phyloP scores from a whole-genome alignment of 345 rosid species.

The Eucalyptus viminalis region DNA sequence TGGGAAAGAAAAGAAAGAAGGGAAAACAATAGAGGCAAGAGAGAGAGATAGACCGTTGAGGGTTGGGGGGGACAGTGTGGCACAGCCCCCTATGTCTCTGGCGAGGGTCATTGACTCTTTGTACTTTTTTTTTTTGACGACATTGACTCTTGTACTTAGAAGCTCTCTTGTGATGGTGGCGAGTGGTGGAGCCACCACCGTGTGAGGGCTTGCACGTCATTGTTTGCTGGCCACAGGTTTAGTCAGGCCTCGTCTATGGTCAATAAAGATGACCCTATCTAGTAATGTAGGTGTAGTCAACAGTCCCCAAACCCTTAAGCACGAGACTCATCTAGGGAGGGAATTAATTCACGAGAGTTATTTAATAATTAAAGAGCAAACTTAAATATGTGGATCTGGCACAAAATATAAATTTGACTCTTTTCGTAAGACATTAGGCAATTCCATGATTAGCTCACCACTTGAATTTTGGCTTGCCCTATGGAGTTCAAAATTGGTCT shows the following conservation, averaged over 20 bases:
- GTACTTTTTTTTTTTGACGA: no score
- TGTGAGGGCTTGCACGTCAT: background rate
- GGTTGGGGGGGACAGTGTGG: background rate
- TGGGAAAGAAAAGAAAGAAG: no score
- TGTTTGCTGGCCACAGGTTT: background rate
- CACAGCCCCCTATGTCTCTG: background rate
- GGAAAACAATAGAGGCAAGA: background rate
- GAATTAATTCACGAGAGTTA: no score
- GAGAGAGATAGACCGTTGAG: background rate
- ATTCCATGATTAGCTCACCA: no score
- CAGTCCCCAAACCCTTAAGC: background rate
- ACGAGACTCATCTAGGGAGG: no score
- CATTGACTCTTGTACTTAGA: background rate
- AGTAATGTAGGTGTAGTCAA: background rate
- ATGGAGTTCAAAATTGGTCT: no score
- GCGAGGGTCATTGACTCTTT: no score
- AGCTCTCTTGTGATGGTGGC: background rate
- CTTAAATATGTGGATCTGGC: background rate
- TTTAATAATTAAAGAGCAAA: background rate
- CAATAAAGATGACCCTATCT: background rate
- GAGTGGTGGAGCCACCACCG: background rate
- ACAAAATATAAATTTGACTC: background rate
- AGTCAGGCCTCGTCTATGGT: background rate
- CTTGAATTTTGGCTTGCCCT: no score
- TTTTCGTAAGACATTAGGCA: no score